phyloP scores from a whole-genome alignment of 805 yeast genomes.

The Kuraishia molischiana region DNA sequence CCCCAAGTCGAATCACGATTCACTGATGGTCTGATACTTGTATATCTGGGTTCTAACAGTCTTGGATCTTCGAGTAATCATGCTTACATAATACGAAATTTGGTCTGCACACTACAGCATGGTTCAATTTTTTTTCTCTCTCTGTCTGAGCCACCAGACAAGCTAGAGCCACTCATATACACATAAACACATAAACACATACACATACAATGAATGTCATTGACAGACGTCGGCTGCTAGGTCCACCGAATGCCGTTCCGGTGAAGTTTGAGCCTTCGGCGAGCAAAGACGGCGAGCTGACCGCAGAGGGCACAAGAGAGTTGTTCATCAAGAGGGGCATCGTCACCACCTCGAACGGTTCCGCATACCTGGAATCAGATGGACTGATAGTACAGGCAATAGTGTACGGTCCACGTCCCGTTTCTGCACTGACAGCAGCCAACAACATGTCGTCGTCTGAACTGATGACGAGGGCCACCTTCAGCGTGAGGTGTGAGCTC shows the following conservation, averaged over 20 bases:
- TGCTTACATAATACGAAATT: too few relatives aligned
- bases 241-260: slow-evolving; percentile 62
- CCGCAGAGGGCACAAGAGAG: slow-evolving; percentile 20
- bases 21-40: too few relatives aligned
- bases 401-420: slow-evolving; percentile 86
- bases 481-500: slow-evolving; percentile 8
- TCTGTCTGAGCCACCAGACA: too few relatives aligned
- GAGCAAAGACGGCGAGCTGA: slow-evolving; percentile 4
- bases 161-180: too few relatives aligned
- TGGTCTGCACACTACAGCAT: too few relatives aligned
- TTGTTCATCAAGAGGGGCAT: slow-evolving; percentile 57
- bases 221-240: slow-evolving; percentile 82
- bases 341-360: slow-evolving; percentile 69
- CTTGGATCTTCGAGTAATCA: too few relatives aligned
- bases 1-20: too few relatives aligned
- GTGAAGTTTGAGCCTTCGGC: slow-evolving; percentile 28
- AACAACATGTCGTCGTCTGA: slow-evolving; percentile 14
- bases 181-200: too few relatives aligned
- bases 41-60: too few relatives aligned
- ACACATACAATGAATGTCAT: slow-evolving; percentile 27
- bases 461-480: not conserved
- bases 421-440: slow-evolving; percentile 11
- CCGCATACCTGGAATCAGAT: slow-evolving; percentile 67
- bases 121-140: too few relatives aligned
- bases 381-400: slow-evolving; percentile 55